Conservation (phyloP, 2,329 filamentous ascomycete species). For the Colletotrichum spinosum region DNA sequence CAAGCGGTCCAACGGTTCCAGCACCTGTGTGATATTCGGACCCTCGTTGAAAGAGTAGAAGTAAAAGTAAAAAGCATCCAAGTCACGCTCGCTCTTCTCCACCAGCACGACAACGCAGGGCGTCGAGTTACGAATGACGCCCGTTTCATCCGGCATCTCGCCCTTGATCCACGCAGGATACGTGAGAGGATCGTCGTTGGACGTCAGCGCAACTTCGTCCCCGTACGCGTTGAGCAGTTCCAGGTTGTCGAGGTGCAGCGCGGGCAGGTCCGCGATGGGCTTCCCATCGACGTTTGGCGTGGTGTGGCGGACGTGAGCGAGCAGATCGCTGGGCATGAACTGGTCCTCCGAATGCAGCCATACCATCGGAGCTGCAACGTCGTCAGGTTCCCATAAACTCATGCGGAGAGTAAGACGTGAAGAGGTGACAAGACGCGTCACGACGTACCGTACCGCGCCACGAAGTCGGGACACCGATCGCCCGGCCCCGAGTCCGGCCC, state of each 20-base stretch:
- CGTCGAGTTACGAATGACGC: slow-evolving; percentile 41
- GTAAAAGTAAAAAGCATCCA: slow-evolving; percentile 50
- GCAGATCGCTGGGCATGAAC: slow-evolving; percentile 44
- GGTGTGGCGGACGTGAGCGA: slow-evolving; percentile 46
- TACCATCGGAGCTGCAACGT: slow-evolving; percentile 44
- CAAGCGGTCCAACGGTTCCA: slow-evolving; percentile 44
- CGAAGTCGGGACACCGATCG: slow-evolving; percentile 43
- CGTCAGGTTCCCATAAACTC: neutral
- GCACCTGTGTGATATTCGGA: slow-evolving; percentile 46
- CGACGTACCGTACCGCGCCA: slow-evolving; percentile 45
- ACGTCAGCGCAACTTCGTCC: slow-evolving; percentile 41
- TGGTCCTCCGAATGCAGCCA: slow-evolving; percentile 48
- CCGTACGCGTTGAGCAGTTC: slow-evolving; percentile 41
- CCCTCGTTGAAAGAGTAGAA: slow-evolving; percentile 50
- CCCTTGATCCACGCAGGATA: slow-evolving; percentile 45
- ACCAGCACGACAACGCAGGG: slow-evolving; percentile 47
- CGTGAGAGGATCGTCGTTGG: slow-evolving; percentile 43
- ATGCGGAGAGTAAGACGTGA: too few species aligned
- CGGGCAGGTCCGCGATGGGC: slow-evolving; percentile 36
- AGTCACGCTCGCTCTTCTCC: slow-evolving; percentile 41
- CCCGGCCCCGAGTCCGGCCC: slow-evolving; percentile 22
- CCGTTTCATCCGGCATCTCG: slow-evolving; percentile 40
- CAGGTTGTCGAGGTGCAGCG: slow-evolving; percentile 44
- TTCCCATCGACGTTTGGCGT: slow-evolving; percentile 39
- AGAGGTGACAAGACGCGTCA: too few species aligned